These are phyloP conservation scores for Poronia punctata DNA, from an alignment of 495 filamentous ascomycete genomes.

Conservation along the genomic window DNA sequence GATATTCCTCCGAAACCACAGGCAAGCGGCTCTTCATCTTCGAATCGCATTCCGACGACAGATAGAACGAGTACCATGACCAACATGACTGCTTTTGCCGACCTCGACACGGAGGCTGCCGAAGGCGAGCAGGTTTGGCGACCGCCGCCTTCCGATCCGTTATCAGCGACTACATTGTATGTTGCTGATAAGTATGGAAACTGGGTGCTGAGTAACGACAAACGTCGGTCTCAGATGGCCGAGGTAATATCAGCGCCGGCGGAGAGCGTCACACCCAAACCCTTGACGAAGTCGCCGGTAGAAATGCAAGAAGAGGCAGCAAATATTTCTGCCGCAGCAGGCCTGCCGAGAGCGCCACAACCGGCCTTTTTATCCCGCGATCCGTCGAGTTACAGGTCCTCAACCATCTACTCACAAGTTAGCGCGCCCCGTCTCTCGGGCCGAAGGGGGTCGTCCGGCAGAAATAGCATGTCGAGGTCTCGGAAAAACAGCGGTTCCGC, in stretches of 20 bases:
- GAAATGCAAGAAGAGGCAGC: constrained; percentile 27
- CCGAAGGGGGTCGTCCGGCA: constrained; percentile 5
- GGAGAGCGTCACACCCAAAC: constrained; percentile 31
- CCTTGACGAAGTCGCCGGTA: constrained; percentile 32
- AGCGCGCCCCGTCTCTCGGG: constrained; percentile 9
- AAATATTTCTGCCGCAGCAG: constrained; percentile 15
- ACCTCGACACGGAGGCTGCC: constrained; percentile 23
- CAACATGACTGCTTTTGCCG: constrained; percentile 43
- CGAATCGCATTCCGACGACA: constrained; percentile 12
- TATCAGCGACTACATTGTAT: constrained; percentile 32
- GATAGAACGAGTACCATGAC: constrained; percentile 36
- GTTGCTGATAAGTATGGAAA: constrained; percentile 40
- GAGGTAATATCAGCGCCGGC: constrained; percentile 13
- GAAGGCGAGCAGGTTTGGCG: constrained; percentile 32
- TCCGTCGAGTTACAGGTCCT: constrained; percentile 10
- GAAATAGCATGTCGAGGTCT: constrained; percentile 11
- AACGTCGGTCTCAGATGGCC: constrained; percentile 13
- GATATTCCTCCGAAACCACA: constrained; percentile 19
- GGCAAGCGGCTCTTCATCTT: constrained; percentile 6
- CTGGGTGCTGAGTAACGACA: constrained; percentile 33
- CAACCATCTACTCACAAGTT: constrained; percentile 24
- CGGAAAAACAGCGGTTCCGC: constrained; percentile 14
- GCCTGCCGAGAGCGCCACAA: constrained; percentile 9
- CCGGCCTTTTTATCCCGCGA: constrained; percentile 15
- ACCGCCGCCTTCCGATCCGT: constrained; percentile 30